Conservation (phyloP, 768 basidiomycete genomes). For the Melanogaster broomeanus region DNA sequence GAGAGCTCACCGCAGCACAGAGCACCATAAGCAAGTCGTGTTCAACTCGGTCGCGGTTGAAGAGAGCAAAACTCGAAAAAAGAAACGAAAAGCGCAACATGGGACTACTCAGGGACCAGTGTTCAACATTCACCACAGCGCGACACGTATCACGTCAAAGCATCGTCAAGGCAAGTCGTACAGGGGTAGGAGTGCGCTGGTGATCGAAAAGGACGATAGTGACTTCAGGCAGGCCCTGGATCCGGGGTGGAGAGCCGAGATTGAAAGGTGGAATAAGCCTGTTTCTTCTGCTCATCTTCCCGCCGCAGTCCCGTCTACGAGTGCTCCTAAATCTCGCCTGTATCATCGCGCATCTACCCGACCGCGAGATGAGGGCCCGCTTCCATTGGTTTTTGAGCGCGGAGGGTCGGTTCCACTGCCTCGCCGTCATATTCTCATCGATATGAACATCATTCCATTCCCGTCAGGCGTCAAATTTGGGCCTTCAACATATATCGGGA, state of each 20-base stretch:
- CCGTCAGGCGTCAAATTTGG: constrained; percentile 54
- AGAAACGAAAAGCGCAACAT: constrained; percentile 31
- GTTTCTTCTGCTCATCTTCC: constrained; percentile 14
- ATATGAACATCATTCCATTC: constrained; percentile 55
- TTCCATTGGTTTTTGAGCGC: constrained; percentile 16
- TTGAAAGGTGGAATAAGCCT: constrained; percentile 33
- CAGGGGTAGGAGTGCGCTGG: constrained; percentile 29
- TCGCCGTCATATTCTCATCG: constrained; percentile 35
- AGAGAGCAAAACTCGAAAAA: constrained; percentile 14
- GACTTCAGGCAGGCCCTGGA: constrained; percentile 43
- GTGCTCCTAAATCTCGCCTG: constrained; percentile 11
- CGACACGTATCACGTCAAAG: constrained; percentile 38
- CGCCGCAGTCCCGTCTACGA: constrained; percentile 1
- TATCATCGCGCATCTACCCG: constrained; percentile 13
- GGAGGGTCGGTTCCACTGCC: constrained; percentile 1
- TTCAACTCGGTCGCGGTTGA: constrained; percentile 4
- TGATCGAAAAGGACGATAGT: constrained; percentile 47
- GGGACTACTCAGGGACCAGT: constrained; percentile 32
- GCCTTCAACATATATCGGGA: constrained; percentile 54
- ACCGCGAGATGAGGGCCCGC: constrained; percentile 10
- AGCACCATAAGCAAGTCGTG: constrained; percentile 9
- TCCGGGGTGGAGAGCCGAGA: constrained; percentile 36
- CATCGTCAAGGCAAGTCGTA: constrained; percentile 12
- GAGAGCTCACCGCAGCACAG: constrained; percentile 7
- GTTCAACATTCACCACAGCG: constrained; percentile 40